Percentiles rank a stretch among this genome's conserved stretches.
Evolutionary conservation across 1,284 basidiomycete genomes (phyloP).

Genomic region (Austroboletus niveus): DNA sequence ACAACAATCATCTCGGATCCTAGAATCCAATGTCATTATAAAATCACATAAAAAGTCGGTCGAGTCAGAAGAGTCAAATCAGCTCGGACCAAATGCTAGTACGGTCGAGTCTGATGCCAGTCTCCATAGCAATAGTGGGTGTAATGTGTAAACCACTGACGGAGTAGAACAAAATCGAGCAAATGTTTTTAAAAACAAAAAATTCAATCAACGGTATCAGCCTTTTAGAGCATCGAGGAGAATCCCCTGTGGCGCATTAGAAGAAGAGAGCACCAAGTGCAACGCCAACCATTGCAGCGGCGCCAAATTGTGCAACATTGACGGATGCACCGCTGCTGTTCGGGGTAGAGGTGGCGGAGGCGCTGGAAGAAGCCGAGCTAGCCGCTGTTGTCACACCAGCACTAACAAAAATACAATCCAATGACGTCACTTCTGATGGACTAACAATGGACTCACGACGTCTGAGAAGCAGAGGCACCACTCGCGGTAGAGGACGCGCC

Average conservation of each 20-base stretch:
- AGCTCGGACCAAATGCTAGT: slow-evolving; percentile 1
- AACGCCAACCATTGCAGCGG: slow-evolving; percentile 47
- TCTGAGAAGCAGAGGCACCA: slow-evolving; percentile 6
- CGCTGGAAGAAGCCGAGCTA: slow-evolving; percentile 15
- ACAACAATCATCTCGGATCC: too few species aligned
- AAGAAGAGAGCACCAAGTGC: slow-evolving; percentile 44
- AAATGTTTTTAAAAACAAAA: slow-evolving; percentile 7
- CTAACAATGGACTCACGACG: slow-evolving; percentile 18
- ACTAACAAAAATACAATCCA: slow-evolving; percentile 7
- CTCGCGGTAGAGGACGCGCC: slow-evolving; percentile 3
- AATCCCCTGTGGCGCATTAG: slow-evolving; percentile 7
- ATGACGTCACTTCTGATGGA: slow-evolving; percentile 1
- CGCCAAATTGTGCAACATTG: slow-evolving; percentile 37
- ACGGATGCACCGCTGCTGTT: slow-evolving; percentile 29
- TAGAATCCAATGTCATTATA: not conserved
- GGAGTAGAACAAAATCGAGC: slow-evolving; percentile 7
- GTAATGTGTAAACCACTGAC: slow-evolving; percentile 18
- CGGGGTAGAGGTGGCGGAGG: slow-evolving; percentile 11
- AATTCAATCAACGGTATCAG: slow-evolving; percentile 20
- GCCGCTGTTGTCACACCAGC: slow-evolving; percentile 3
- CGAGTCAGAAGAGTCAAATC: slow-evolving; percentile 1
- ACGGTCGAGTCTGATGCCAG: slow-evolving; percentile 1
- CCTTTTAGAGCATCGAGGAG: slow-evolving; percentile 4
- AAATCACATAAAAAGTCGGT: not conserved
- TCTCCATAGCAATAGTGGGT: slow-evolving; percentile 2